Evolutionary conservation across 495 filamentous ascomycete genomes (phyloP).

Genomic region (Penicillium diatomitis): DNA sequence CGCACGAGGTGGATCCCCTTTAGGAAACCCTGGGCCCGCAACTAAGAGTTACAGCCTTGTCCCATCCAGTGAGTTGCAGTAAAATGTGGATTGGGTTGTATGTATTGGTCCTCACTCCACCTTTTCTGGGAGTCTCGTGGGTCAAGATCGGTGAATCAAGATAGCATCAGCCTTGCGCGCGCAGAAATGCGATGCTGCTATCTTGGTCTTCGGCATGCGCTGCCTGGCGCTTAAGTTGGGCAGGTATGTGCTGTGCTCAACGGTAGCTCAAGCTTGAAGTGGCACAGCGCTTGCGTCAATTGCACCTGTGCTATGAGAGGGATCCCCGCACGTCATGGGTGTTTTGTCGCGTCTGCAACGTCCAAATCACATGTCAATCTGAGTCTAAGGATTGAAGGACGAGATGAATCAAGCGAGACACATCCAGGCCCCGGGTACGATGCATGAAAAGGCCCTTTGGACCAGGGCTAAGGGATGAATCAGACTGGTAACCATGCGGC

Average conservation of each 20-base stretch:
- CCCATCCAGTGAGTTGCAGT: too few species aligned
- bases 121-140: not conserved
- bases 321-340: conserved; percentile 9
- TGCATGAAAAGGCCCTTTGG: conserved; percentile 3
- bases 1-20: conserved; percentile 18
- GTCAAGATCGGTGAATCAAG: not conserved
- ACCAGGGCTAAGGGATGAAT: not conserved
- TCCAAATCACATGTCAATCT: too few species aligned
- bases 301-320: conserved; percentile 2
- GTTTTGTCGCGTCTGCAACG: not conserved
- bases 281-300: conserved; percentile 15
- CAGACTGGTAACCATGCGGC: conserved; percentile 1
- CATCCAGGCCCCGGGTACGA: conserved; percentile 1
- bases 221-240: conserved; percentile 32
- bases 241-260: conserved; percentile 8
- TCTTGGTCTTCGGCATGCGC: conserved; percentile 9
- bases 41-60: not conserved
- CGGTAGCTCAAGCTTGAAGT: conserved; percentile 6
- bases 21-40: conserved; percentile 11
- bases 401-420: not conserved
- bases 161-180: too few species aligned
- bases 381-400: not conserved
- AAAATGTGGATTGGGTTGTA: too few species aligned
- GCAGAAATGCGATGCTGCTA: conserved; percentile 12
- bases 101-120: too few species aligned